phyloP scores from a whole-genome alignment of 1,284 basidiomycete species.

The Puccinia brachypodii region DNA sequence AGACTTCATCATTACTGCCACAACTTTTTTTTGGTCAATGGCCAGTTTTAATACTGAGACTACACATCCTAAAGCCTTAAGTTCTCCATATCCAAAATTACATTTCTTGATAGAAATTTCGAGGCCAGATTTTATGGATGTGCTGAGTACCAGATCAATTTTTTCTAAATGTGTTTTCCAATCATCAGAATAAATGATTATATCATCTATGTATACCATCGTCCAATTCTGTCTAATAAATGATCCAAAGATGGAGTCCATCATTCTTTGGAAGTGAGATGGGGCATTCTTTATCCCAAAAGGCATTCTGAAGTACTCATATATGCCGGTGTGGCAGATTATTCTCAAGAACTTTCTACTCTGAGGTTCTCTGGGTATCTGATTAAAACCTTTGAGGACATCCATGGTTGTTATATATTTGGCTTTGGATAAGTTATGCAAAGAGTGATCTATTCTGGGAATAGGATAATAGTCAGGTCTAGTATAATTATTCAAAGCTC shows the following conservation, averaged over 20 bases:
- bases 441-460: not conserved
- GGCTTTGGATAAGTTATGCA: not conserved
- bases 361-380: not conserved
- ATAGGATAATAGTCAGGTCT: not conserved
- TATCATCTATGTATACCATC: too few relatives aligned
- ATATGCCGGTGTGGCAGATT: not conserved
- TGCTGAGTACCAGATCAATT: not conserved
- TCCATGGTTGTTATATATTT: not conserved
- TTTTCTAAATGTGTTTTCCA: not conserved
- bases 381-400: not conserved
- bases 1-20: constrained; percentile 59
- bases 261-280: not conserved
- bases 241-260: not conserved
- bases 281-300: not conserved
- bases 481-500: not conserved
- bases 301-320: not conserved
- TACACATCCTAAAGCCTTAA: constrained; percentile 57
- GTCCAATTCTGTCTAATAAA: not conserved
- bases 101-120: not conserved
- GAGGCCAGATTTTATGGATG: not conserved
- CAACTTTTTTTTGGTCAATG: constrained; percentile 61
- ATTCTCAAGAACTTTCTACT: not conserved
- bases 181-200: not conserved
- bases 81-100: not conserved
- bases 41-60: constrained; percentile 56